A percentile compares a stretch with the other conserved stretches of the same genome.
Evolutionary conservation across 495 filamentous ascomycete species (phyloP).

Genomic region (Tuber indicum): DNA sequence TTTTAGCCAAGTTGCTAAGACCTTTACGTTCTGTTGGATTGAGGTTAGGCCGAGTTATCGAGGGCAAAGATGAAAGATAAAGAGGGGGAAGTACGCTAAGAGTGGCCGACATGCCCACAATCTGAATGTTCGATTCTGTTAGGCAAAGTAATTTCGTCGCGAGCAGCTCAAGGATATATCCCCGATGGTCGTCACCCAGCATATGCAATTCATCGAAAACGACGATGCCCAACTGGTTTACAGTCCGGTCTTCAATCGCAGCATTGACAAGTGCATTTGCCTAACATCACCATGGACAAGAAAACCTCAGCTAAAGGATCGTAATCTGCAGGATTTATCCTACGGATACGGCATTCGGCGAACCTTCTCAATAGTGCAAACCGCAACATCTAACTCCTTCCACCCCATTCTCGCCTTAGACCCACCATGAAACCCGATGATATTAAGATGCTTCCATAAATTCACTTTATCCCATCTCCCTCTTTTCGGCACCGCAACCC

Average conservation of each 20-base stretch:
- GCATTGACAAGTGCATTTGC: constrained; percentile 73
- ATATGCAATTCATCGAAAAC: constrained; percentile 79
- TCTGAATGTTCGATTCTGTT: constrained; percentile 59
- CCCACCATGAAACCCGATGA: constrained; percentile 71
- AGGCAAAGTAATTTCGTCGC: constrained; percentile 68
- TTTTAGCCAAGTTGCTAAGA: constrained; percentile 65
- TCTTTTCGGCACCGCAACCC: constrained; percentile 46
- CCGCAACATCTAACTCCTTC: constrained; percentile 70
- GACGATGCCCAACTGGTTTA: constrained; percentile 59
- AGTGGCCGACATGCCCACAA: constrained; percentile 80
- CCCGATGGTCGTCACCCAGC: constrained; percentile 72
- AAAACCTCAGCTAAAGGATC: neutral
- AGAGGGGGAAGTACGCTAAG: constrained; percentile 50
- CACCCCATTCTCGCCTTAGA: constrained; percentile 59
- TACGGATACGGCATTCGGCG: constrained; percentile 19
- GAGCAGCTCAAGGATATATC: constrained; percentile 74
- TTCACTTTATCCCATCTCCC: constrained; percentile 33
- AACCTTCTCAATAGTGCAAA: constrained; percentile 83
- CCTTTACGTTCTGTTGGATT: constrained; percentile 55
- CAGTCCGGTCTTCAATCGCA: constrained; percentile 64
- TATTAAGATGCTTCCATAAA: constrained; percentile 52
- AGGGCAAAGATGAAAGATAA: constrained; percentile 13
- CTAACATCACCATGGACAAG: constrained; percentile 45
- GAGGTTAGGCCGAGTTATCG: neutral
- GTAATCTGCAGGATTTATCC: constrained; percentile 10